Base-by-base conservation (phyloP, 352 stramenopile genomes). In the Globisporangium nodosum region DNA sequence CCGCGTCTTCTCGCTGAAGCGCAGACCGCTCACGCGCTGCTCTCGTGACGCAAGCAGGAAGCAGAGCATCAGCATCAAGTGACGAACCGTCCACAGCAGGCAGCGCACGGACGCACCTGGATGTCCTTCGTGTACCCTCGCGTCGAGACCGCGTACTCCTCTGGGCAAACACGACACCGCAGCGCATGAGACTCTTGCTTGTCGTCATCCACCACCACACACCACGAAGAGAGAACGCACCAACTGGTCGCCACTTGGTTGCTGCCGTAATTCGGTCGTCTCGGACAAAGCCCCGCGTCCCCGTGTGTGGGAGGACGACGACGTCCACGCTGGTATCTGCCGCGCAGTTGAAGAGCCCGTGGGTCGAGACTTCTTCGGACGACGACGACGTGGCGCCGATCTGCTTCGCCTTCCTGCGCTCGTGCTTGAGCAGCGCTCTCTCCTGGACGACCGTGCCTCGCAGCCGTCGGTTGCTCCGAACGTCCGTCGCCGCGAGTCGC, bases 1-100 rank as follows among this genome's bases (percentile, higher is more conserved):
- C 12, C 75, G 75, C 5, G 76, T 62, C 61, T 90, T 88, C 53
- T 87, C 71, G 0, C 65, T 64, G 51, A 92, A 92, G 3, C 68
- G 50, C 47, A 87, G 58, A 9, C 47, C 54, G 3, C 74, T 68
- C 12, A 83, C 58, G 37, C 67, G 61, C 75, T 89, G 51, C 21
- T 56, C 42, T 37, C 12, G 40, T n/a, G 3, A 18, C 15, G 21
- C 18, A 31, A 30, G 11, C 37, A 18, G 21, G 11, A 31, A 30
- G 11, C 37, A 18, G 5, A 18, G 5, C 37, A 3, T 43, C 37
- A 43, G 37, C 11, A 15, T 12, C 13, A 15, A 43, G 12, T 12
- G 37, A 3, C 11, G 35, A 42, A 40, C 35, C 35, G 31, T 15
- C 35, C 0, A 13, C 35, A 15, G 15, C 3, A 49, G 3, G 12